Conservation (phyloP, 345 rosid genomes). For the Ceriops decandra region DNA sequence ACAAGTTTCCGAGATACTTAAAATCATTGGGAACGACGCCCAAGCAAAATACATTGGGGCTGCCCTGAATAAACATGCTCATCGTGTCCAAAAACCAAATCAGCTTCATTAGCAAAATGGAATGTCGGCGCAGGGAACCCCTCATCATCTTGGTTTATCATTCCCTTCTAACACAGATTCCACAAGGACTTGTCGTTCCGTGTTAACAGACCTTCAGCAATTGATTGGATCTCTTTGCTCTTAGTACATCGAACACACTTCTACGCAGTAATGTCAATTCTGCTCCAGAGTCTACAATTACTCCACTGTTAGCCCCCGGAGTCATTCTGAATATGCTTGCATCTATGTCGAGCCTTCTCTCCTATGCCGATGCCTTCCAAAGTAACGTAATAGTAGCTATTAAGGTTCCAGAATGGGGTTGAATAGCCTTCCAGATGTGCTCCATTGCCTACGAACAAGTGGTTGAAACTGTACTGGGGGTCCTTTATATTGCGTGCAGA, state of each 20-base stretch:
- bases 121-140: constrained; percentile 8
- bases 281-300: background rate
- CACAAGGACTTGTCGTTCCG: background rate
- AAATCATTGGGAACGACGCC: constrained; percentile 18
- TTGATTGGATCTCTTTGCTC: background rate
- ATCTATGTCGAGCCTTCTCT: background rate
- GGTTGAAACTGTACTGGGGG: constrained; percentile 3
- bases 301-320: constrained; percentile 1
- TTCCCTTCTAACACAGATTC: constrained; percentile 2
- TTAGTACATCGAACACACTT: background rate
- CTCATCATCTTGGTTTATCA: background rate
- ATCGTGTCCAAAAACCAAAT: constrained; percentile 3
- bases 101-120: constrained; percentile 14
- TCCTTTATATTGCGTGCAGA: background rate
- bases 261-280: background rate
- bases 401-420: background rate
- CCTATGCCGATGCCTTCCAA: constrained; percentile 16
- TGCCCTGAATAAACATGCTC: constrained; percentile 2
- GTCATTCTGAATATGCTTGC: background rate
- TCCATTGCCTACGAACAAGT: constrained; percentile 9
- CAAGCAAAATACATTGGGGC: constrained; percentile 1
- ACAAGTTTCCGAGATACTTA: background rate
- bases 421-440: constrained; percentile 7
- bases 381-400: background rate
- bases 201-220: background rate